A percentile compares a stretch with the other conserved stretches of the same genome.
These are phyloP conservation scores for Fistulinella cinereoalba DNA, from an alignment of 1,284 basidiomycete species.

Conservation along the genomic window DNA sequence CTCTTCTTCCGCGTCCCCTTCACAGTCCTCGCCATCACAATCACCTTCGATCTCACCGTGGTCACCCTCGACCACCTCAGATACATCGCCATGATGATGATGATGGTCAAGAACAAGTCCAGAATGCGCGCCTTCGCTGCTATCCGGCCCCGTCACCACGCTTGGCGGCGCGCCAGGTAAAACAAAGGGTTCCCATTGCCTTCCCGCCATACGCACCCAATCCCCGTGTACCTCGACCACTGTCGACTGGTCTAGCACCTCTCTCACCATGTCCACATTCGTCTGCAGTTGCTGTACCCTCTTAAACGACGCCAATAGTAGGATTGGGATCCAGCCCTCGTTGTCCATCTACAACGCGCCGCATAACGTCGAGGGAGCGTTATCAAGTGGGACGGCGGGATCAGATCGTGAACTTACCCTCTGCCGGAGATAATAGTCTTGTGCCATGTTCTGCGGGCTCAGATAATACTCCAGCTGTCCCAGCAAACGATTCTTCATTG, in stretches of 20 bases:
- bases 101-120: background rate
- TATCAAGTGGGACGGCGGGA: background rate
- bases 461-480: constrained; percentile 89
- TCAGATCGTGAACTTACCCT: constrained; percentile 47
- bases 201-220: constrained; percentile 63
- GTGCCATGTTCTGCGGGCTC: constrained; percentile 80
- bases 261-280: constrained; percentile 65
- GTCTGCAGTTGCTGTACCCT: constrained; percentile 71
- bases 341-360: constrained; percentile 74
- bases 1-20: constrained; percentile 50
- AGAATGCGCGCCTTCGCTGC: background rate
- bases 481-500: constrained; percentile 63
- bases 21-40: constrained; percentile 27
- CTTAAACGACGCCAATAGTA: constrained; percentile 83
- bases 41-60: constrained; percentile 27
- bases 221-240: constrained; percentile 72
- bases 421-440: constrained; percentile 78
- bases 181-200: constrained; percentile 62
- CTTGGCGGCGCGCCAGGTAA: constrained; percentile 64
- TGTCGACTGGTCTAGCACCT: constrained; percentile 66
- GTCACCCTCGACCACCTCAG: constrained; percentile 18
- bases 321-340: constrained; percentile 82
- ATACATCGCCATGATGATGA: constrained; percentile 2
- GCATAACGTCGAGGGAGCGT: background rate
- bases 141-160: constrained; percentile 26